Evolutionary conservation across 1,284 basidiomycete species (phyloP).

Genomic region (Heliocybe sulcata): DNA sequence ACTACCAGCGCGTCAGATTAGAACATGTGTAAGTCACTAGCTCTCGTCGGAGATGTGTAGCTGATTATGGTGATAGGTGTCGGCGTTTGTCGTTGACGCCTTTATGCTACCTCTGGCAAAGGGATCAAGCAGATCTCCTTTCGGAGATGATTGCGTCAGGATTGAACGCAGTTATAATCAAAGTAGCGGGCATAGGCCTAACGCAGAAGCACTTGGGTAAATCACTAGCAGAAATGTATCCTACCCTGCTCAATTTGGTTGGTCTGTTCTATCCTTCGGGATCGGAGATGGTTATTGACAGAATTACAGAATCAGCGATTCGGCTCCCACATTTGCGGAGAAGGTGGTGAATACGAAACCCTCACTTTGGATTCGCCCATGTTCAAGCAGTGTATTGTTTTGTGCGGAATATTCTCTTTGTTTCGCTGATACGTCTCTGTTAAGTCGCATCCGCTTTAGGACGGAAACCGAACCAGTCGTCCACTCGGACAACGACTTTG

Average conservation of each 20-base stretch:
- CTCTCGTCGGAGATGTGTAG: neutral
- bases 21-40: conserved; percentile 80
- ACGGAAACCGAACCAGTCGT: conserved; percentile 64
- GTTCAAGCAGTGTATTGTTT: conserved; percentile 71
- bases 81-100: conserved; percentile 76
- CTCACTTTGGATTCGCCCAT: conserved; percentile 87
- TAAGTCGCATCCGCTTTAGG: conserved; percentile 25
- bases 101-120: conserved; percentile 92
- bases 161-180: conserved; percentile 85
- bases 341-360: conserved; percentile 98
- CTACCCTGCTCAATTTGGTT: conserved; percentile 70
- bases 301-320: conserved; percentile 67
- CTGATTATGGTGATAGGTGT: conserved; percentile 42
- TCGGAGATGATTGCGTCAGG: conserved; percentile 81
- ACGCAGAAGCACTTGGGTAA: conserved; percentile 76
- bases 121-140: conserved; percentile 80
- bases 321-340: conserved; percentile 92
- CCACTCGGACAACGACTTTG: conserved; percentile 69
- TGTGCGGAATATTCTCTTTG: conserved; percentile 41
- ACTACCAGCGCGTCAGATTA: conserved; percentile 94
- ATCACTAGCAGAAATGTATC: conserved; percentile 69
- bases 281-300: neutral
- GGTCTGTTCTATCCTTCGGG: conserved; percentile 15
- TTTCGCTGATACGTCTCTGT: neutral
- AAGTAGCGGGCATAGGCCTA: conserved; percentile 94